These are phyloP conservation scores for Pseudogymnoascus sp. DNA, from an alignment of 2,329 filamentous ascomycete species.

Conservation along the genomic window DNA sequence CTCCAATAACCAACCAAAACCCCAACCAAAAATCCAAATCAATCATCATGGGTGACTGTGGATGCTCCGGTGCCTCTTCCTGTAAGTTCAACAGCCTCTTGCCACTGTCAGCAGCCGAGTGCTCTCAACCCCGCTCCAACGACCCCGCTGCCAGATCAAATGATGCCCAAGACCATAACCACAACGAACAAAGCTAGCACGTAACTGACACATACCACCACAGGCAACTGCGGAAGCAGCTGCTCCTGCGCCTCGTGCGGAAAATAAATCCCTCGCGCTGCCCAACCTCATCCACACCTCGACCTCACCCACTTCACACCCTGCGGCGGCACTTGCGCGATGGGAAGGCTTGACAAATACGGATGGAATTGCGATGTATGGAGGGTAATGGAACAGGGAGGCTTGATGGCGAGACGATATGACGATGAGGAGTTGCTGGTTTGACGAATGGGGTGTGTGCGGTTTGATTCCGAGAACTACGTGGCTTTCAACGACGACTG, in stretches of 20 bases:
- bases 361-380: not conserved
- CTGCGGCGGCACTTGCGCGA: not conserved
- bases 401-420: not conserved
- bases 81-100: not conserved
- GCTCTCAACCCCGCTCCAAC: not conserved
- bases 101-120: not conserved
- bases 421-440: not conserved
- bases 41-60: conserved; percentile 10
- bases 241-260: conserved; percentile 9
- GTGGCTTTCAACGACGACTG: conserved; percentile 8
- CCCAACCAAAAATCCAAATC: conserved; percentile 1
- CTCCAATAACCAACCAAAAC: not conserved
- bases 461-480: conserved; percentile 4
- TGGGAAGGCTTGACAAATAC: not conserved
- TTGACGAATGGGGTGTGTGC: conserved; percentile 3
- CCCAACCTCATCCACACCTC: conserved; percentile 2
- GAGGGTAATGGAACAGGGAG: not conserved
- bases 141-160: not conserved
- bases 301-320: not conserved
- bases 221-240: conserved; percentile 1
- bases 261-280: conserved; percentile 4
- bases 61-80: conserved; percentile 10
- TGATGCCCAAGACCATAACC: conserved; percentile 5
- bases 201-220: not conserved
- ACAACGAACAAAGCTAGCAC: not conserved